Evolutionary conservation across 139 green algal species (phyloP).

Genomic region (Chlamydomonas asymmetrica): DNA sequence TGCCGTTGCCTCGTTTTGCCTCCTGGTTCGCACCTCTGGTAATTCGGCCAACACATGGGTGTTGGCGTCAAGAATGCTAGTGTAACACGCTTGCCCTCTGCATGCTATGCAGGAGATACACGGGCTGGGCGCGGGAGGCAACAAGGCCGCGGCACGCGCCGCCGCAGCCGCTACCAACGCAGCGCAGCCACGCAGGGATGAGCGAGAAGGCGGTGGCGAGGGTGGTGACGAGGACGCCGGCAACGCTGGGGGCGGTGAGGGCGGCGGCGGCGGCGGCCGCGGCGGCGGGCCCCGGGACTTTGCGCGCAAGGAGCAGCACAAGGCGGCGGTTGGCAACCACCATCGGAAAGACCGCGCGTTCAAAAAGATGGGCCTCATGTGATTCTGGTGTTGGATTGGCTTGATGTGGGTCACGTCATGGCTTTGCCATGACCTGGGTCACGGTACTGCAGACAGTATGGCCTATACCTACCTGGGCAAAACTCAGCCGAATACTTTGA

Average conservation of each 20-base stretch:
- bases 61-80: too few species aligned
- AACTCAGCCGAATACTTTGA: too few species aligned
- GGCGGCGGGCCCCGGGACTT: constrained; percentile 22
- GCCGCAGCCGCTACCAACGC: not conserved
- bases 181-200: not conserved
- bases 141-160: constrained; percentile 21
- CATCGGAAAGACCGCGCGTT: constrained; percentile 73
- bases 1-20: too few species aligned
- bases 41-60: too few species aligned
- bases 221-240: not conserved
- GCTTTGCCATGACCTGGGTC: too few species aligned
- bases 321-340: constrained; percentile 75
- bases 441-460: too few species aligned
- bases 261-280: constrained; percentile 8
- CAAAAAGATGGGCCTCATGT: constrained; percentile 51
- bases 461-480: too few species aligned
- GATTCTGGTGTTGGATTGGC: not conserved
- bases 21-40: too few species aligned
- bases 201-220: constrained; percentile 2
- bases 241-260: constrained; percentile 2
- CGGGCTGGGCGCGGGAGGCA: constrained; percentile 25
- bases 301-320: constrained; percentile 75
- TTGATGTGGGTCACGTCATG: too few species aligned
- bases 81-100: not conserved
- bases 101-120: constrained; percentile 50